Percentiles rank a stretch among this genome's conserved stretches.
phyloP scores from a whole-genome alignment of 768 basidiomycete species.

The Kondoa subrosea region DNA sequence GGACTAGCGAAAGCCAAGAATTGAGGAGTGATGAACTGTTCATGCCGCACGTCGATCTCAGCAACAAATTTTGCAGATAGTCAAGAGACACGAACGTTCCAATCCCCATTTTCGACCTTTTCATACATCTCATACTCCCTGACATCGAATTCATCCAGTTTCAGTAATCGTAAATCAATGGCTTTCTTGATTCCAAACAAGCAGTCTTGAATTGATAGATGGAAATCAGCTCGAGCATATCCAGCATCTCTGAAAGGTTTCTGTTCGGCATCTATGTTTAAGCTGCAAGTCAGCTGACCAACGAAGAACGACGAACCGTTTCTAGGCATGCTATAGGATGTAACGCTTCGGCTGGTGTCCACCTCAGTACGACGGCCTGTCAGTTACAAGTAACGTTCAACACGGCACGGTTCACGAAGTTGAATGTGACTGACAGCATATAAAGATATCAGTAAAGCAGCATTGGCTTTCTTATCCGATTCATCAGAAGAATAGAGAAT shows the following conservation, averaged over 20 bases:
- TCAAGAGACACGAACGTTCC: constrained; percentile 40
- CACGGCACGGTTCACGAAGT: background rate
- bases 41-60: constrained; percentile 37
- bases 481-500: constrained; percentile 78
- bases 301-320: constrained; percentile 13
- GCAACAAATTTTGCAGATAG: background rate
- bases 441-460: constrained; percentile 80
- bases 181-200: constrained; percentile 75
- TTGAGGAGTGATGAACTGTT: constrained; percentile 48
- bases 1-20: constrained; percentile 37
- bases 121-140: constrained; percentile 89
- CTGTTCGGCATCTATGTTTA: constrained; percentile 3
- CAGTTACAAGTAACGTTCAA: constrained; percentile 24
- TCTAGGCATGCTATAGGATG: constrained; percentile 57
- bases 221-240: constrained; percentile 77
- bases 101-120: constrained; percentile 85
- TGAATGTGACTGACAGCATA: constrained; percentile 52
- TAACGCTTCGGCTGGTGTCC: constrained; percentile 85
- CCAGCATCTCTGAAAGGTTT: constrained; percentile 75
- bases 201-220: constrained; percentile 76
- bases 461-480: constrained; percentile 75
- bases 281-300: background rate
- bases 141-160: constrained; percentile 51
- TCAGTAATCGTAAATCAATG: constrained; percentile 29
- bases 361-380: constrained; percentile 81